Evolutionary conservation across 2,329 filamentous ascomycete genomes (phyloP), one percentile per base, ranked within the genome.

Genomic region (Colletotrichum sp.): DNA sequence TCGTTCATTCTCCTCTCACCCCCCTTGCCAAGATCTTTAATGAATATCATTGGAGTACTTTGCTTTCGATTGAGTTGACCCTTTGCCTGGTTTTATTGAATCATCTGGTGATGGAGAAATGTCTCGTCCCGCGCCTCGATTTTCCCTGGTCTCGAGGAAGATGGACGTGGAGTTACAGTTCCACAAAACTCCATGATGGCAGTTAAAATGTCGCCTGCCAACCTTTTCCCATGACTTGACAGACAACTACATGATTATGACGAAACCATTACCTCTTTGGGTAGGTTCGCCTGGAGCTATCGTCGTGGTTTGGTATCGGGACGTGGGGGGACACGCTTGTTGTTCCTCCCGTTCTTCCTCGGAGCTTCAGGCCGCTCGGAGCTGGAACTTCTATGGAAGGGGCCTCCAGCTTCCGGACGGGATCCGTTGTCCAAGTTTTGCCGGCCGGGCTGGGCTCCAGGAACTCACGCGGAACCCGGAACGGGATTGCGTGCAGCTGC

Each of bases 401-500:
- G 44, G n/a, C 8, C 69, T 73, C 70, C 34, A 65, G 28, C 21
- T 73, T 73, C 70, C 26, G 57, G 70, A 57, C 34, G 13, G 73
- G 73, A 64, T 76, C 64, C 70, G 73, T 65, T 72, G 70, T 59
- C 70, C 18, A 59, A 28, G 12, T 34, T 12, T 52, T 76, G 70
- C 70, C 73, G 59, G 73, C 73, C 73, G 70, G 21, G 13, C 44
- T 39, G 60, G 21, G 34, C 39, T 21, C 21, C 18, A 15, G 21
- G 28, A 57, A n/a, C 34, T 63, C 44, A 57, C 26, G 34, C 70
- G 64, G 59, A 73, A 73, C 44, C 57, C 71, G 64, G 65, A 69
- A 59, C 73, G 70, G 73, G 73, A 76, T 76, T 73, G 59, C 73
- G 73, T 73, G 73, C 73, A 76, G 73, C 70, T 76, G 73, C 70